Evolutionary conservation across 2,329 filamentous ascomycete species (phyloP).

Genomic region (Cladosporium colombiae): DNA sequence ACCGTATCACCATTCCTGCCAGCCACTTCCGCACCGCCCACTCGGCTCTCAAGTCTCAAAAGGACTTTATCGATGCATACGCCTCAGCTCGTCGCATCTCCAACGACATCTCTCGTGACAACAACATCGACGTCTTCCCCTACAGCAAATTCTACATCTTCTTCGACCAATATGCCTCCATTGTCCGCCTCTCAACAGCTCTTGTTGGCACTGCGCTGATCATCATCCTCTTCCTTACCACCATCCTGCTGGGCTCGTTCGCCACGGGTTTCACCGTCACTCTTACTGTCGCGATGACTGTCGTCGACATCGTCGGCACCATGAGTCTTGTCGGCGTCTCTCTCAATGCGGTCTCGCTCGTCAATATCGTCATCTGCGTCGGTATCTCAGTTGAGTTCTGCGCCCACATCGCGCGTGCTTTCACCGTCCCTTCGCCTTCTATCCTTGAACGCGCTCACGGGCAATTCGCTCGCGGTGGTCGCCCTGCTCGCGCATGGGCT

Average conservation of each 20-base stretch:
- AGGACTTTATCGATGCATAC: conserved; percentile 91
- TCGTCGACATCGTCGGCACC: conserved; percentile 89
- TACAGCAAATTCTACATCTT: conserved; percentile 99
- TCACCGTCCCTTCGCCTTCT: conserved; percentile 83
- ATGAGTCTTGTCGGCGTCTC: conserved; percentile 90
- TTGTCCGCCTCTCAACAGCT: conserved; percentile 75
- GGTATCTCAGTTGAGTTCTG: conserved; percentile 98
- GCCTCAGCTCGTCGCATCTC: conserved; percentile 86
- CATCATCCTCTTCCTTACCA: conserved; percentile 80
- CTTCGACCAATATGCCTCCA: conserved; percentile 93
- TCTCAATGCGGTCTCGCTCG: conserved; percentile 90
- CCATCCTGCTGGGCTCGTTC: conserved; percentile 78
- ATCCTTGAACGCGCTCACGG: conserved; percentile 75
- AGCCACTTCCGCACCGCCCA: conserved; percentile 93
- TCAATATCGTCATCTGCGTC: conserved; percentile 95
- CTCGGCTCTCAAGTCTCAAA: conserved; percentile 80
- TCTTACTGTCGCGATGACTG: conserved; percentile 85
- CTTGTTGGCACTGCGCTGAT: conserved; percentile 80
- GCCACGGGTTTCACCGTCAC: conserved; percentile 81
- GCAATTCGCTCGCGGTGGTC: conserved; percentile 53
- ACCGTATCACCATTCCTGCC: conserved; percentile 68
- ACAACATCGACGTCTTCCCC: conserved; percentile 86
- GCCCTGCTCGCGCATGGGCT: conserved; percentile 86
- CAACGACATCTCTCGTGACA: conserved; percentile 68
- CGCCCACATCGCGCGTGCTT: conserved; percentile 91